Base-by-base conservation (phyloP, 768 basidiomycete species). In the Amanita polypyramis region DNA sequence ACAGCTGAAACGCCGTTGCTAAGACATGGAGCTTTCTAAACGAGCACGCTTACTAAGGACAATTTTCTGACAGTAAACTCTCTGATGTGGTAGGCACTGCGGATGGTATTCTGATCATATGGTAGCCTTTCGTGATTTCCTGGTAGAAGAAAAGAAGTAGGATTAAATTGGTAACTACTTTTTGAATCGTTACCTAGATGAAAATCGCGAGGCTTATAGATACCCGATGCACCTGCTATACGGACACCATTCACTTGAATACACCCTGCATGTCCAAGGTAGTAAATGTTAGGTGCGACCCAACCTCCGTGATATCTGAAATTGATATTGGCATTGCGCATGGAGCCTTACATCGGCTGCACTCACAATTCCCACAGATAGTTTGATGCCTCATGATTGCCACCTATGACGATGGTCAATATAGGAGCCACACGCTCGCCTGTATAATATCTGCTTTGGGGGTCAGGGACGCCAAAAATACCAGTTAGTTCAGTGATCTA, bases 251-350 rank as follows among this genome's bases (percentile, higher is more conserved):
- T 85, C 21, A 96, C 80, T 30, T 83, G 77, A 0, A 99, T 74
- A 44, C 86, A 88, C 0, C 94, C 94, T 2, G 93, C 91, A 57
- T 84, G 79, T 0, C 96, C 96, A 2, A 99, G 76, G 62, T 88
- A 98, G 65, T 96, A 99, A 45, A 99, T 94, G 59, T 96, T 94
- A 0, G 87, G 88, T 0, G 95, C 96, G 9, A 98, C 65, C 94
- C 95, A 98, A 5, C 93, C 95, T 14, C 95, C 94, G 56, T 98
- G 88, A 62, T 92, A 97, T 49, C 91, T 94, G 45, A 27, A 6
- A 45, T 8, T 21, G 4, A 39, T 34, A 17, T 47, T 12, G 41
- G 14, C 10, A 34, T 9, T 2, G 5, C 11, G 35, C 19, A 12
- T 30, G 8, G 5, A 32, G n/a, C 44, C 42, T 50, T 10, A 27